Conservation (phyloP, 139 green algal species). For the Astrephomene gubernaculifera region DNA sequence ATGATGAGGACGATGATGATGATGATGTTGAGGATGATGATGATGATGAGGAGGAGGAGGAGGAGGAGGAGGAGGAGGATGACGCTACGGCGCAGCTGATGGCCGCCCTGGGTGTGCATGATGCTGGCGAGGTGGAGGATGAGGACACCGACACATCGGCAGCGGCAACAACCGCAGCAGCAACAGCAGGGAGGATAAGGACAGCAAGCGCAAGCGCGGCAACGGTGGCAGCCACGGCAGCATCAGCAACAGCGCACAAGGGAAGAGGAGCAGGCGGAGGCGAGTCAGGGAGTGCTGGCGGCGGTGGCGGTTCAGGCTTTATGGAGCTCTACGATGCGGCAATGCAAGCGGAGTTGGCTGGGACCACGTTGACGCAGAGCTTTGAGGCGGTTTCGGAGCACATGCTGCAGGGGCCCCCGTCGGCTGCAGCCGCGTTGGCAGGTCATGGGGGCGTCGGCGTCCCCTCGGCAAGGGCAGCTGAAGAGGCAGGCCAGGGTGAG, state of each 20-base stretch:
- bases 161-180: constrained; percentile 16
- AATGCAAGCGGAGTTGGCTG: constrained; percentile 29
- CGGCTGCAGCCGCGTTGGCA: too few relatives aligned
- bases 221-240: background rate
- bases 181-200: background rate
- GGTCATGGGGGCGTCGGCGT: too few relatives aligned
- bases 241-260: constrained; percentile 1
- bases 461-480: too few relatives aligned
- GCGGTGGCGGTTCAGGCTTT: background rate
- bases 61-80: background rate
- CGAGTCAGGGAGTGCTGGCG: background rate
- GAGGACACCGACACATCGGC: too few relatives aligned
- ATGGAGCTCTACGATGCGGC: constrained; percentile 16
- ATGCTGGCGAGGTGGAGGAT: background rate
- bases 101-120: constrained; percentile 4
- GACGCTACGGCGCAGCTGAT: constrained; percentile 6
- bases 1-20: constrained; percentile 24
- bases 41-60: background rate
- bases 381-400: constrained; percentile 20
- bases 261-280: too few relatives aligned
- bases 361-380: constrained; percentile 23
- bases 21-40: background rate
- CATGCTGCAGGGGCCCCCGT: background rate
- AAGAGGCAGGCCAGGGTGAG: too few relatives aligned
- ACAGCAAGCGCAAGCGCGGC: background rate